Evolutionary conservation across 192 early-diverging fungal genomes (phyloP).

Genomic region (Chytriomyces sp.): DNA sequence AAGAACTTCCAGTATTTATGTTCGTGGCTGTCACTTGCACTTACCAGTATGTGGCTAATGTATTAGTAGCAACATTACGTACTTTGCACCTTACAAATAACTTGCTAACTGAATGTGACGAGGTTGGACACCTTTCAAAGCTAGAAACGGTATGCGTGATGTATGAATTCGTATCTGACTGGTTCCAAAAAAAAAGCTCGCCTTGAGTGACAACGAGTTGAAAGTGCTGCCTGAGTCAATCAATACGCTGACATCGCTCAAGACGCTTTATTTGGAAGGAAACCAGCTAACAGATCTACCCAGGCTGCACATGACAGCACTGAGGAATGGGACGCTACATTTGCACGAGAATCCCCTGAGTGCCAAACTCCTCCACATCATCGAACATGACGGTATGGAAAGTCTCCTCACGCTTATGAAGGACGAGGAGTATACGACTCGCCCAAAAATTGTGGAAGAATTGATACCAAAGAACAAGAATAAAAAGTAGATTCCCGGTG

Average conservation of each 20-base stretch:
- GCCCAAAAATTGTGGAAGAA: too few relatives aligned
- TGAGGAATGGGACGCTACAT: too few relatives aligned
- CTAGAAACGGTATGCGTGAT: constrained; percentile 38
- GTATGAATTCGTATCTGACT: not conserved
- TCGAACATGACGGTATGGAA: not conserved
- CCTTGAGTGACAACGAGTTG: constrained; percentile 39
- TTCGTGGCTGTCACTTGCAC: constrained; percentile 1
- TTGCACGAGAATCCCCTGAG: not conserved
- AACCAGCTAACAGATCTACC: constrained; percentile 46
- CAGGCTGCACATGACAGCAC: not conserved
- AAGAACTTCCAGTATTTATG: constrained; percentile 48
- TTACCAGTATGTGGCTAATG: not conserved
- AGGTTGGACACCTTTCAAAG: constrained; percentile 42
- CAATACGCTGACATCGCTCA: constrained; percentile 20
- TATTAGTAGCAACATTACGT: constrained; percentile 34
- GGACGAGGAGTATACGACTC: too few relatives aligned
- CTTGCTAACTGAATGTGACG: constrained; percentile 34
- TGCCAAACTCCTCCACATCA: not conserved
- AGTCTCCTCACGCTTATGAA: not conserved
- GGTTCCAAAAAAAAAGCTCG: too few relatives aligned
- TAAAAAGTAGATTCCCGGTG: too few relatives aligned
- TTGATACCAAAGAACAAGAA: too few relatives aligned
- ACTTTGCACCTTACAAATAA: constrained; percentile 46
- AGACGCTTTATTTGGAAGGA: constrained; percentile 25
- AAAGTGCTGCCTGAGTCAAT: constrained; percentile 37